Percentiles rank a stretch among this genome's conserved stretches.
phyloP scores from a whole-genome alignment of 257 asterid genomes.

The Solanum corneliomulleri region DNA sequence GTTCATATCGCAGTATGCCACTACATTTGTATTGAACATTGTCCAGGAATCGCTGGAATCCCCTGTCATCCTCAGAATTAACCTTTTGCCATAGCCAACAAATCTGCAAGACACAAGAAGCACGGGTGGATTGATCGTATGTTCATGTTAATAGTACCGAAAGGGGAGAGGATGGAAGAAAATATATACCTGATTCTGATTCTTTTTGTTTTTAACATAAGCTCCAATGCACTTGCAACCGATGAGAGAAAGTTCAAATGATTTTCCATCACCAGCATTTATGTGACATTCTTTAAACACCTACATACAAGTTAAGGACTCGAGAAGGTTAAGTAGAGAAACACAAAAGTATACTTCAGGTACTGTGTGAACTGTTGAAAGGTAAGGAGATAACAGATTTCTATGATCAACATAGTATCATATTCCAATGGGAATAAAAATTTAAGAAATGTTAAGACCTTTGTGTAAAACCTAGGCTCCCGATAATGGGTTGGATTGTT shows the following conservation, averaged over 20 bases:
- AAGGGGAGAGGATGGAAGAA: neutral
- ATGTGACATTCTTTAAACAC: slow-evolving; percentile 58
- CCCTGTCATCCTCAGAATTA: slow-evolving; percentile 62
- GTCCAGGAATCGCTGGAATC: slow-evolving; percentile 88
- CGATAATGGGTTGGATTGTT: slow-evolving; percentile 90
- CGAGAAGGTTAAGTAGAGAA: neutral
- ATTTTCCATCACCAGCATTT: slow-evolving; percentile 37
- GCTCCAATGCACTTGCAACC: slow-evolving; percentile 93
- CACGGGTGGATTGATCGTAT: neutral
- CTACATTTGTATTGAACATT: slow-evolving; percentile 80
- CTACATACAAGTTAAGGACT: slow-evolving; percentile 19
- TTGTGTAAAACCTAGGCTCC: slow-evolving; percentile 86
- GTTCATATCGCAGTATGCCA: slow-evolving; percentile 88
- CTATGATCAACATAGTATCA: neutral
- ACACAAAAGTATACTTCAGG: neutral
- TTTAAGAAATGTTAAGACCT: slow-evolving; percentile 30
- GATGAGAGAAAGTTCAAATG: slow-evolving; percentile 64
- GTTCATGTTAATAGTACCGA: neutral
- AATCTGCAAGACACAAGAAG: slow-evolving; percentile 36
- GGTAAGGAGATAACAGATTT: neutral
- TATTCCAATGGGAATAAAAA: neutral
- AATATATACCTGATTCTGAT: slow-evolving; percentile 69
- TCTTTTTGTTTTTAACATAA: slow-evolving; percentile 75
- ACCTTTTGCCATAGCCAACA: slow-evolving; percentile 96
- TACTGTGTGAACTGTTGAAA: neutral